A percentile compares a stretch with the other conserved stretches of the same genome.
phyloP scores from a whole-genome alignment of 306 rosid species.

The Ammopiptanthus mongolicus region DNA sequence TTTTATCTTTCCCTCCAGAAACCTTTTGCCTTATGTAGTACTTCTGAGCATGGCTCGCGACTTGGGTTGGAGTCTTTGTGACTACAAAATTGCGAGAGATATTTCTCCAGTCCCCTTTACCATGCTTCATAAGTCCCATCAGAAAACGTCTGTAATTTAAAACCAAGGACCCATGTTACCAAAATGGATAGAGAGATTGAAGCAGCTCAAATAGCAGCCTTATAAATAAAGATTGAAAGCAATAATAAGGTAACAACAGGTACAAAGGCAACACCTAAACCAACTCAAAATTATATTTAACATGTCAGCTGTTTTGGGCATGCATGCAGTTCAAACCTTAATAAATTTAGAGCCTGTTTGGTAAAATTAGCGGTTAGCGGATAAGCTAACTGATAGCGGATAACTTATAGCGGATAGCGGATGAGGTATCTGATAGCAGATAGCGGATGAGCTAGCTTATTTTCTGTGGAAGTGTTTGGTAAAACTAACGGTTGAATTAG shows the following conservation, averaged over 20 bases:
- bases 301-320: neutral
- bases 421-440: no score
- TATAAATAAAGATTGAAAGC: neutral
- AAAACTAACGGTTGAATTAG: no score
- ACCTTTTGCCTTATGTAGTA: conserved; percentile 86
- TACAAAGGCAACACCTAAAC: neutral
- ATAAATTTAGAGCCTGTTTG: no score
- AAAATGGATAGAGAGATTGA: neutral
- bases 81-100: conserved; percentile 76
- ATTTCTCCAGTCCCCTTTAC: conserved; percentile 96
- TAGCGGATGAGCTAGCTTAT: no score
- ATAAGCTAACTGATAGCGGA: no score
- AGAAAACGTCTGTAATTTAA: conserved; percentile 62
- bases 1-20: conserved; percentile 79
- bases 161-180: neutral
- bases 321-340: neutral
- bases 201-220: neutral
- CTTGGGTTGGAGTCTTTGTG: conserved; percentile 55
- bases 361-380: no score
- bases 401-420: no score
- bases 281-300: neutral
- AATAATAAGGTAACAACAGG: neutral
- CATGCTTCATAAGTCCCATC: conserved; percentile 76
- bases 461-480: no score
- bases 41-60: conserved; percentile 63